These are phyloP conservation scores for Castanospermum australe DNA, from an alignment of 306 rosid genomes.

Conservation along the genomic window DNA sequence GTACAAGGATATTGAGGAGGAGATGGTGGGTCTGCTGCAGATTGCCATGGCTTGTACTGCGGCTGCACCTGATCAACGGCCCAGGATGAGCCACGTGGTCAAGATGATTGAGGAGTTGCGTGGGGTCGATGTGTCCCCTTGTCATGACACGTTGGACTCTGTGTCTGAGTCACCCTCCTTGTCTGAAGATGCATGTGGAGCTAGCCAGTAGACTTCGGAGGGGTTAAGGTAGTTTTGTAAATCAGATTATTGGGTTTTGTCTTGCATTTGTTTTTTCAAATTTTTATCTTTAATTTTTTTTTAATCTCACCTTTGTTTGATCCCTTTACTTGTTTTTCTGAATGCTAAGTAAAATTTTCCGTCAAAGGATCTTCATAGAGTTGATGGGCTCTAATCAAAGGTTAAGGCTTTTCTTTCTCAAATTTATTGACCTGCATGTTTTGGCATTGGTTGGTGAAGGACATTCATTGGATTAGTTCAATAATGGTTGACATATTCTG, in stretches of 20 bases:
- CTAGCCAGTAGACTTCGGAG: conserved; percentile 39
- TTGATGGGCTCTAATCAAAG: neutral
- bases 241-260: conserved; percentile 29
- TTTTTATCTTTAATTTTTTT: neutral
- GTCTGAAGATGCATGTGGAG: conserved; percentile 70
- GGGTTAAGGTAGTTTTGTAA: conserved; percentile 22
- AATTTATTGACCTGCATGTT: conserved; percentile 8
- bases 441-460: neutral
- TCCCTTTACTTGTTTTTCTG: neutral
- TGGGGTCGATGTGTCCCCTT: conserved; percentile 74
- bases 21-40: conserved; percentile 94
- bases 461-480: conserved; percentile 1
- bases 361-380: neutral
- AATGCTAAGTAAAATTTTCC: neutral
- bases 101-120: conserved; percentile 92
- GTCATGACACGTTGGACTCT: conserved; percentile 65
- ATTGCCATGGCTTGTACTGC: conserved; percentile 74
- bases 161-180: conserved; percentile 80
- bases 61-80: conserved; percentile 78
- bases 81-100: conserved; percentile 72
- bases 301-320: neutral
- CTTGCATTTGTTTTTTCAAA: neutral
- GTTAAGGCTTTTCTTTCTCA: neutral
- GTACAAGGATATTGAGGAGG: conserved; percentile 95
- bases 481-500: neutral